These are phyloP conservation scores for Ascoidea rubescens DNA, from an alignment of 805 yeast genomes.

Conservation along the genomic window DNA sequence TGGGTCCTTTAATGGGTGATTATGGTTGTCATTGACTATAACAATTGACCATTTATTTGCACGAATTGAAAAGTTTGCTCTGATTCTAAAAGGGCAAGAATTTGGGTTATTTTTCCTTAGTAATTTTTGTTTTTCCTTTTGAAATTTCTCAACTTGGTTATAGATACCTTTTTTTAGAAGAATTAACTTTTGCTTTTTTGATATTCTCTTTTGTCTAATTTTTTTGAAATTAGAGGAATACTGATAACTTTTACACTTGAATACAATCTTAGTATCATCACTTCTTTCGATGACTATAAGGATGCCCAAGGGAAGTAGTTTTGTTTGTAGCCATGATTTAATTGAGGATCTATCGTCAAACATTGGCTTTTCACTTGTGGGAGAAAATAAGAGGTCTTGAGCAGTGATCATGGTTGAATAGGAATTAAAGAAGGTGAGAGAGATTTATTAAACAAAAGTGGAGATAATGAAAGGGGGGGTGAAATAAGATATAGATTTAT, in stretches of 20 bases:
- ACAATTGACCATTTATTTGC: slow-evolving; percentile 44
- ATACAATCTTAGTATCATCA: slow-evolving; percentile 18
- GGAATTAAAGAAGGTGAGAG: too few relatives aligned
- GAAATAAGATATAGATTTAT: too few relatives aligned
- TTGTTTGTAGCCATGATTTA: slow-evolving; percentile 10
- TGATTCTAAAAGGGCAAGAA: slow-evolving; percentile 48
- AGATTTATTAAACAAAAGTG: too few relatives aligned
- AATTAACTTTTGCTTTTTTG: slow-evolving; percentile 11
- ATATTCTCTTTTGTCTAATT: slow-evolving; percentile 8
- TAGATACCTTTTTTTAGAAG: slow-evolving; percentile 13
- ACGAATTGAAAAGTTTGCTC: slow-evolving; percentile 46
- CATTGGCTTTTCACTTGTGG: slow-evolving; percentile 4
- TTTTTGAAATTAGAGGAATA: slow-evolving; percentile 9
- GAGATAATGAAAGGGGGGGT: too few relatives aligned
- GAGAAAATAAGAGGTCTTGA: slow-evolving; percentile 4
- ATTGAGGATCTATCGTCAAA: slow-evolving; percentile 8
- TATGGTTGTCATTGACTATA: slow-evolving; percentile 44
- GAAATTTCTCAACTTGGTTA: slow-evolving; percentile 8
- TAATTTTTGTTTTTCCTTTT: slow-evolving; percentile 4
- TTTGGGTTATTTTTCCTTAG: slow-evolving; percentile 12
- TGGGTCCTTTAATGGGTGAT: slow-evolving; percentile 28
- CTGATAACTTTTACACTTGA: slow-evolving; percentile 16
- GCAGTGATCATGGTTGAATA: slow-evolving; percentile 2
- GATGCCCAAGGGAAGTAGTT: slow-evolving; percentile 9
- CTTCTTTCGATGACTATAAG: slow-evolving; percentile 20